Base-by-base conservation (phyloP, 805 yeast genomes). In the Wickerhamiella spandovensis region DNA sequence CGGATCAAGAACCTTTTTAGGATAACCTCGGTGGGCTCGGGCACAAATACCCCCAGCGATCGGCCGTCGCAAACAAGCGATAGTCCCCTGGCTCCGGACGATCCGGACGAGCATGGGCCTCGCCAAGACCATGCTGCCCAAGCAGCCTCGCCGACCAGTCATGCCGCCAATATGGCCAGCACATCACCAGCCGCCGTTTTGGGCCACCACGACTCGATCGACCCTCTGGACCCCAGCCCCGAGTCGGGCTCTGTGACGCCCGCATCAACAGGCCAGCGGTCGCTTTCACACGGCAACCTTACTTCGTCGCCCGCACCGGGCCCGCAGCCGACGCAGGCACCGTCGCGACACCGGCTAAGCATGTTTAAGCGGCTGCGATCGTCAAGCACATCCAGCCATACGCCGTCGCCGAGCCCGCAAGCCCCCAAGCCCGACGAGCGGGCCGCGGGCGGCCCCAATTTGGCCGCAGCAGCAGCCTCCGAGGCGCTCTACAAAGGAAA, bases 1-100 rank as follows among this genome's bases (percentile, higher is more conserved):
- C 32, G 49, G 30, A 35, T 55, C 38, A 46, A 46, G n/a, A 53
- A 47, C 43, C 22, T 55, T 22, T 53, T 55, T 44, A 38, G 53
- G 12, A 43, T 53, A 5, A 25, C 51, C 32, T 24, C 45, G 37
- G 8, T 5, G 2, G 48, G 51, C 15, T 18, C 44, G n/a, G 20
- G 15, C 41, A 9, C 46, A 7, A 13, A 25, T 8, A 38, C 44
- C 25, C 15, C 45, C n/a, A 4, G 17, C 17, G 46, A 35, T 2
- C 39, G 39, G 5, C 20, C 18, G 18, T 3, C 5, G 5, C 39
- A 15, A 3, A 15, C 39, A 3, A 5, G 15, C 17, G 39, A 35
- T 9, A 13, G 39, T 6, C 10, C 30, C 9, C 18, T 35, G 20
- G 7, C 39, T 3, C 39, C 39, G 10, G 39, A 35, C 18, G 39